Percentiles rank a stretch among this genome's conserved stretches.
These are phyloP conservation scores for Ceratocystis ficicola DNA, from an alignment of 2,329 filamentous ascomycete species.

Conservation along the genomic window DNA sequence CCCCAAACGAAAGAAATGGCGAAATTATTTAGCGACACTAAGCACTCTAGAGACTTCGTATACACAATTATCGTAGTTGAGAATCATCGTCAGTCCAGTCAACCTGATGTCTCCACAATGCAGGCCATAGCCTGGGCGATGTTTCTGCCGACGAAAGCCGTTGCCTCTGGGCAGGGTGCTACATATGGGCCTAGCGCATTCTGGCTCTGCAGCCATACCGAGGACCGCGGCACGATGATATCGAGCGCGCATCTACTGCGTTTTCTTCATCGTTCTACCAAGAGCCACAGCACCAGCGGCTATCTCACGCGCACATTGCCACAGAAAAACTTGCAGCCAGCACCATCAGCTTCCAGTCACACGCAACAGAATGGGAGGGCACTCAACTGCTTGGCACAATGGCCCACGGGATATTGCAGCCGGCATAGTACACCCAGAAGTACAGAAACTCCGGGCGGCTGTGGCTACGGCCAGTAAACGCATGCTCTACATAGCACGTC, in stretches of 20 bases:
- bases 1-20: too few relatives aligned
- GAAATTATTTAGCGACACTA: too few relatives aligned
- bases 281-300: neutral
- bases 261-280: neutral
- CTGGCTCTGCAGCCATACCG: neutral
- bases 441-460: slow-evolving; percentile 49
- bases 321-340: slow-evolving; percentile 33
- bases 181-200: neutral
- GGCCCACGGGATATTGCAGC: slow-evolving; percentile 48
- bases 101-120: too few relatives aligned
- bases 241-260: neutral
- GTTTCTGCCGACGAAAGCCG: too few relatives aligned
- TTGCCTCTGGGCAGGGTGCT: too few relatives aligned
- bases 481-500: slow-evolving; percentile 42
- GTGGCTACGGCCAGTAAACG: slow-evolving; percentile 36
- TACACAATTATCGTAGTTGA: too few relatives aligned
- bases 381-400: slow-evolving; percentile 15
- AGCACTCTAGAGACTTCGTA: too few relatives aligned
- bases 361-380: neutral
- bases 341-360: slow-evolving; percentile 34
- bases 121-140: too few relatives aligned
- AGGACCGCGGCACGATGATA: neutral
- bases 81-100: too few relatives aligned
- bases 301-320: neutral
- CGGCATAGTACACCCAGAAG: slow-evolving; percentile 52